These are phyloP conservation scores for Cryptococcus deneoformans DNA, from an alignment of 1,284 basidiomycete species.

Conservation along the genomic window DNA sequence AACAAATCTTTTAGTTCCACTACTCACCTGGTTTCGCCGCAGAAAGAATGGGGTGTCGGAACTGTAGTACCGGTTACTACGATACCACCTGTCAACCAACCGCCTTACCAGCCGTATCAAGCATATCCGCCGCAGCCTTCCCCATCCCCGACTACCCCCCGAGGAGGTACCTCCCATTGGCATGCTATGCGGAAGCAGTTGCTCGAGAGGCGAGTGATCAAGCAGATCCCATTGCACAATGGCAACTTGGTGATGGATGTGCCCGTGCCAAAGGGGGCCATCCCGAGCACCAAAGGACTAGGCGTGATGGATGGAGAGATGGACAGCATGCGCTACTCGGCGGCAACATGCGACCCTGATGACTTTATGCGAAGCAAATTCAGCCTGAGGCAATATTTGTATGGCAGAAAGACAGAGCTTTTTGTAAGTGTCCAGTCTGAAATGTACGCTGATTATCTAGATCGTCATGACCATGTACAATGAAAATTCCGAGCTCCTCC, in stretches of 20 bases:
- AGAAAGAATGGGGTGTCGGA: slow-evolving; percentile 40
- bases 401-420: slow-evolving; percentile 81
- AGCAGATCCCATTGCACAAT: slow-evolving; percentile 74
- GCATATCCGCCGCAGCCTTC: slow-evolving; percentile 11
- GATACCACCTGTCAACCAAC: slow-evolving; percentile 6
- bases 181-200: slow-evolving; percentile 38
- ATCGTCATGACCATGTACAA: slow-evolving; percentile 97
- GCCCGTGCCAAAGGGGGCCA: slow-evolving; percentile 69
- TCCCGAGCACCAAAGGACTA: slow-evolving; percentile 55
- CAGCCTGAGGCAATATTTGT: slow-evolving; percentile 78
- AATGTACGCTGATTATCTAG: slow-evolving; percentile 12
- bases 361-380: slow-evolving; percentile 60
- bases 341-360: slow-evolving; percentile 55
- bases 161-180: slow-evolving; percentile 39
- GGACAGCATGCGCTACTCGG: slow-evolving; percentile 67
- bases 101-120: slow-evolving; percentile 6
- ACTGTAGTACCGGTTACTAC: slow-evolving; percentile 23
- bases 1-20: slow-evolving; percentile 38
- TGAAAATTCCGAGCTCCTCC: slow-evolving; percentile 84
- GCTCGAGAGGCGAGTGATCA: slow-evolving; percentile 56
- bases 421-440: slow-evolving; percentile 47
- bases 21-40: slow-evolving; percentile 21
- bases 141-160: slow-evolving; percentile 15
- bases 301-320: slow-evolving; percentile 68
- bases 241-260: slow-evolving; percentile 82